Evolutionary conservation across 352 stramenopile species (phyloP).

Genomic region (Pythium myriotylum): DNA sequence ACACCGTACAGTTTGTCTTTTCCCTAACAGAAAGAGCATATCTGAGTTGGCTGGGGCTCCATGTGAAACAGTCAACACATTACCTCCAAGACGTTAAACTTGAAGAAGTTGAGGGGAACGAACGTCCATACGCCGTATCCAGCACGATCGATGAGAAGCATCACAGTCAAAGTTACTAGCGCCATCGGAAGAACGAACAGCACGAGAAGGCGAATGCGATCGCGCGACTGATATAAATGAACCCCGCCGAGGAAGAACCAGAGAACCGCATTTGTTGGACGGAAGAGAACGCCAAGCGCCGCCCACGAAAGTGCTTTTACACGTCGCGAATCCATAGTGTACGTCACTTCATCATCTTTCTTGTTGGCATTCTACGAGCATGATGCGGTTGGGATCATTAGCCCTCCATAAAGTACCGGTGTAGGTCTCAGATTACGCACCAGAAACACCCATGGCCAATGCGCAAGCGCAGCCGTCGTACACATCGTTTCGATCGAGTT

Average conservation of each 20-base stretch:
- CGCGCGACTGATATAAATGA: conserved; percentile 52
- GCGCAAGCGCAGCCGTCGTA: conserved; percentile 67
- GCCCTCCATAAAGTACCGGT: too few species aligned
- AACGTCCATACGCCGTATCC: conserved; percentile 86
- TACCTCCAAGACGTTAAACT: conserved; percentile 87
- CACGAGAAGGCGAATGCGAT: conserved; percentile 45
- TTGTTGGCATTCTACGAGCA: conserved; percentile 21
- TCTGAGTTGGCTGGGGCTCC: too few species aligned
- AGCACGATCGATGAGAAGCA: conserved; percentile 76
- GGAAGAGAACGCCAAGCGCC: conserved; percentile 78
- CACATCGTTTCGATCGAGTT: conserved; percentile 86
- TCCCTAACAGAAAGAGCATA: conserved; percentile 34
- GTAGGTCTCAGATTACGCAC: conserved; percentile 23
- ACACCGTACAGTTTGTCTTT: conserved; percentile 84
- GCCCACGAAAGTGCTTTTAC: conserved; percentile 51
- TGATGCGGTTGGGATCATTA: too few species aligned
- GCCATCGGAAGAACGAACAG: conserved; percentile 63
- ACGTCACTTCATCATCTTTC: conserved; percentile 23
- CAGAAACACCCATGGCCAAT: conserved; percentile 81
- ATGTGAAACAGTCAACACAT: too few species aligned
- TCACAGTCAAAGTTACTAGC: conserved; percentile 42
- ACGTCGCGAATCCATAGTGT: conserved; percentile 16
- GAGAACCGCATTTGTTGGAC: conserved; percentile 75
- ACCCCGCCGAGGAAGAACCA: conserved; percentile 73
- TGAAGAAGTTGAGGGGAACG: conserved; percentile 86